These are phyloP conservation scores for Pyrenophora tritici-repentis DNA, from an alignment of 2,329 filamentous ascomycete genomes.

Conservation along the genomic window DNA sequence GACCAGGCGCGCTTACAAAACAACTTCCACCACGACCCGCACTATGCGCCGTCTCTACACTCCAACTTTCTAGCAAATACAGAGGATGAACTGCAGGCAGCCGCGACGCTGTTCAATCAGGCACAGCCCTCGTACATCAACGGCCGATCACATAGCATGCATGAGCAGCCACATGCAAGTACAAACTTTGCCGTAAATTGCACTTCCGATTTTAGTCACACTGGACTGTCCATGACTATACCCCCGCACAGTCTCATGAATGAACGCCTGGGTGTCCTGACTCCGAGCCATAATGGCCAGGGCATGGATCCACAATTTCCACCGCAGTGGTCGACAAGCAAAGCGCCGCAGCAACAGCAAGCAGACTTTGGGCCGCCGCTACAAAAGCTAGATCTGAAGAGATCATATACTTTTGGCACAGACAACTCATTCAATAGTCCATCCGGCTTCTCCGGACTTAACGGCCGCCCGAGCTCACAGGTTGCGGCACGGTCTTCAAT, in stretches of 20 bases:
- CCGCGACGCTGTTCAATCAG: conserved; percentile 40
- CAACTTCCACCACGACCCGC: conserved; percentile 31
- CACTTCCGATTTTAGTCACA: conserved; percentile 8
- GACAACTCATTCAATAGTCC: conserved; percentile 44
- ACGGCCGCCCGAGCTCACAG: conserved; percentile 28
- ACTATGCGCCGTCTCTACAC: conserved; percentile 19
- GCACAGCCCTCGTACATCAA: conserved; percentile 32
- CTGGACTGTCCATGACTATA: conserved; percentile 23
- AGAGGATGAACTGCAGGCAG: conserved; percentile 39
- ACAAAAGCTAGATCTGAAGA: conserved; percentile 28
- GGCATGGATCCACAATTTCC: conserved; percentile 39
- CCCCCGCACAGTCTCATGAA: conserved; percentile 34
- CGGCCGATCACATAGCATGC: conserved; percentile 29
- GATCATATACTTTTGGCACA: conserved; percentile 44
- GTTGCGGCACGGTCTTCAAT: conserved; percentile 33
- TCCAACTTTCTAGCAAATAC: conserved; percentile 30
- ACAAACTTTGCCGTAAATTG: conserved; percentile 5
- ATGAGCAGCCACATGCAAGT: conserved; percentile 15
- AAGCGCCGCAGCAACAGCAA: conserved; percentile 24
- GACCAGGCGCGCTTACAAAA: conserved; percentile 40
- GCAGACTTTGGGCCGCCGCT: conserved; percentile 24
- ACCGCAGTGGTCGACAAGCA: conserved; percentile 31
- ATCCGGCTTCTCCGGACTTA: conserved; percentile 31
- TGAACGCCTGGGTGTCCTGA: conserved; percentile 37
- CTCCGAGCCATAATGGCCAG: conserved; percentile 36